A percentile compares a stretch with the other conserved stretches of the same genome.
Conservation (phyloP, 345 rosid species). For the Eucalyptus brandiana region DNA sequence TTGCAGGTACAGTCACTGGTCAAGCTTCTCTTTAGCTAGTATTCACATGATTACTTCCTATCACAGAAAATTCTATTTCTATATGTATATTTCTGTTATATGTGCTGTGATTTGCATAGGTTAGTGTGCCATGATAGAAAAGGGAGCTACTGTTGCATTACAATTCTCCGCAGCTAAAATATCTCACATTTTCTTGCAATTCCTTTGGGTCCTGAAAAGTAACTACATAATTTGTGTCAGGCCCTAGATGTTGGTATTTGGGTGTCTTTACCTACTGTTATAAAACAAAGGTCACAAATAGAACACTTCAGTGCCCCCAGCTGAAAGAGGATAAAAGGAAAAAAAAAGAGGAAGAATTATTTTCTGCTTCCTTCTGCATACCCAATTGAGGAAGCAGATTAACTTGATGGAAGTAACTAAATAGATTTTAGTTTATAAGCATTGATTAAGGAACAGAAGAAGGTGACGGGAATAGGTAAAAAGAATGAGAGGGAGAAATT, state of each 20-base stretch:
- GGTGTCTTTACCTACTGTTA: background rate
- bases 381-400: background rate
- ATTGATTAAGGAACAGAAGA: background rate
- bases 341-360: background rate
- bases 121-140: background rate
- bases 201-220: background rate
- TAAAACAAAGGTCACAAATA: background rate
- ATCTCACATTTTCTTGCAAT: background rate
- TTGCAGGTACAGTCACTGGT: constrained; percentile 53
- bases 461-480: background rate
- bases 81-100: background rate
- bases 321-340: background rate
- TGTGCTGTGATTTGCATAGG: background rate
- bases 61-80: background rate
- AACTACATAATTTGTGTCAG: background rate
- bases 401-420: background rate
- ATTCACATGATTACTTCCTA: background rate
- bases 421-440: background rate
- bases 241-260: background rate
- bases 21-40: background rate
- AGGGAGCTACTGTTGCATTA: background rate
- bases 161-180: background rate
- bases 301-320: background rate
- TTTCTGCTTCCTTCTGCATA: background rate
- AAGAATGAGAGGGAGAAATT: background rate